A percentile compares a stretch with the other conserved stretches of the same genome.
These are phyloP conservation scores for Boletus patriciae DNA, from an alignment of 768 basidiomycete genomes.

Conservation along the genomic window DNA sequence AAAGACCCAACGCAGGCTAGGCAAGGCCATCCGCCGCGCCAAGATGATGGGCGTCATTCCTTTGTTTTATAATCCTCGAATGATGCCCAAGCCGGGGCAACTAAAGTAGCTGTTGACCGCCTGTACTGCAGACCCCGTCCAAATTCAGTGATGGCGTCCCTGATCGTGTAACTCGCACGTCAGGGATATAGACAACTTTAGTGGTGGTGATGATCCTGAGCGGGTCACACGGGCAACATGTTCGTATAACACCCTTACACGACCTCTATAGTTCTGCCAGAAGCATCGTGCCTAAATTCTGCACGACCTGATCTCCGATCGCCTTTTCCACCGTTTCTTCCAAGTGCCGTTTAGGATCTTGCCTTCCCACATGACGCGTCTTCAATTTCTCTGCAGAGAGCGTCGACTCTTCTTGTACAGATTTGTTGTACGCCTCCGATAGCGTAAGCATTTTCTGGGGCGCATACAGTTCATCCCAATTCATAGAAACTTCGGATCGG, in stretches of 20 bases:
- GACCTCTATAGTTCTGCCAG: slow-evolving; percentile 76
- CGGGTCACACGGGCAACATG: not conserved
- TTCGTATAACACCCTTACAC: not conserved
- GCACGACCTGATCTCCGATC: slow-evolving; percentile 96
- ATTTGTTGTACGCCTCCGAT: slow-evolving; percentile 95
- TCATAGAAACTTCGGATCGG: slow-evolving; percentile 13
- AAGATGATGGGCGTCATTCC: slow-evolving; percentile 91
- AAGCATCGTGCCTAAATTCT: slow-evolving; percentile 93
- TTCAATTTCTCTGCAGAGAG: slow-evolving; percentile 90
- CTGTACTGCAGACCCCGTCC: not conserved
- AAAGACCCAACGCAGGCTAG: slow-evolving; percentile 74
- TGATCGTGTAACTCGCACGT: slow-evolving; percentile 3
- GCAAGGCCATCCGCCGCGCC: slow-evolving; percentile 84
- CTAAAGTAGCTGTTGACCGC: not conserved
- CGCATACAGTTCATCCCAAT: slow-evolving; percentile 20
- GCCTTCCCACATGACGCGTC: slow-evolving; percentile 96
- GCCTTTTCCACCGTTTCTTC: slow-evolving; percentile 98
- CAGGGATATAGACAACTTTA: too few species aligned
- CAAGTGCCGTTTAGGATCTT: slow-evolving; percentile 96
- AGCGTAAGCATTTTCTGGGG: slow-evolving; percentile 77
- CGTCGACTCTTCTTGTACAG: slow-evolving; percentile 97
- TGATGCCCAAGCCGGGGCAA: slow-evolving; percentile 24
- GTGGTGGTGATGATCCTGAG: not conserved
- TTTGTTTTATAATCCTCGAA: slow-evolving; percentile 33
- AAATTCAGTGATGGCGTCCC: slow-evolving; percentile 3